Conservation (phyloP, 352 stramenopile genomes). For the Blastocystis sp. region DNA sequence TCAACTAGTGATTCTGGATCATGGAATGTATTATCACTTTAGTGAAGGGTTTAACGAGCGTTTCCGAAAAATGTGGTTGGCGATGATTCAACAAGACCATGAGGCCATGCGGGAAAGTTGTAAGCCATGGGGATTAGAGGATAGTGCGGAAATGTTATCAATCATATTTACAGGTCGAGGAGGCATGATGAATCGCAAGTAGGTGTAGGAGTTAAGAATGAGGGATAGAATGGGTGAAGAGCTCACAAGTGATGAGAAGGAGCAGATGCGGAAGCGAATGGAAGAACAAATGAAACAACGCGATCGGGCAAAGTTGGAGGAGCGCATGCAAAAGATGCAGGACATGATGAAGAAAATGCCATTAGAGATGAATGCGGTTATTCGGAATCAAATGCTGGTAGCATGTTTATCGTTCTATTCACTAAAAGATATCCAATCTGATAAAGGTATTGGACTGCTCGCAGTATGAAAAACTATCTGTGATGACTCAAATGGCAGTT, state of each 20-base stretch:
- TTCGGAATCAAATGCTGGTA: slow-evolving; percentile 55
- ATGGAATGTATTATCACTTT: slow-evolving; percentile 66
- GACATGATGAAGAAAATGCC: slow-evolving; percentile 42
- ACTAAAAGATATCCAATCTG: not conserved
- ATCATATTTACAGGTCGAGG: slow-evolving; percentile 50
- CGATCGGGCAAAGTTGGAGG: not conserved
- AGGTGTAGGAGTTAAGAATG: not conserved
- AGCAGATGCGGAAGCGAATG: slow-evolving; percentile 13
- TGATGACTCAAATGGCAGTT: slow-evolving; percentile 14
- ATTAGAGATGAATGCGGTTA: slow-evolving; percentile 9
- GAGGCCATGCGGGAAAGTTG: slow-evolving; percentile 7
- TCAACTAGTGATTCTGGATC: slow-evolving; percentile 64
- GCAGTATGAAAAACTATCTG: slow-evolving; percentile 19
- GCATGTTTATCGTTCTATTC: not conserved
- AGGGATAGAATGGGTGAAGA: slow-evolving; percentile 41
- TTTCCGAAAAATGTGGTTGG: slow-evolving; percentile 53
- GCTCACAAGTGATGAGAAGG: slow-evolving; percentile 45
- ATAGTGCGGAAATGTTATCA: not conserved
- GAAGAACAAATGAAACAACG: not conserved
- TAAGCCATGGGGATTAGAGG: slow-evolving; percentile 38
- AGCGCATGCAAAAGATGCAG: slow-evolving; percentile 58
- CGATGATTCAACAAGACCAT: slow-evolving; percentile 60
- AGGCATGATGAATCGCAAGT: not conserved
- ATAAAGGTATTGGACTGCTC: not conserved
- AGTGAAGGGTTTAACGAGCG: slow-evolving; percentile 29